These are phyloP conservation scores for Viola pubescens DNA, from an alignment of 441 rosid species.

Conservation along the genomic window DNA sequence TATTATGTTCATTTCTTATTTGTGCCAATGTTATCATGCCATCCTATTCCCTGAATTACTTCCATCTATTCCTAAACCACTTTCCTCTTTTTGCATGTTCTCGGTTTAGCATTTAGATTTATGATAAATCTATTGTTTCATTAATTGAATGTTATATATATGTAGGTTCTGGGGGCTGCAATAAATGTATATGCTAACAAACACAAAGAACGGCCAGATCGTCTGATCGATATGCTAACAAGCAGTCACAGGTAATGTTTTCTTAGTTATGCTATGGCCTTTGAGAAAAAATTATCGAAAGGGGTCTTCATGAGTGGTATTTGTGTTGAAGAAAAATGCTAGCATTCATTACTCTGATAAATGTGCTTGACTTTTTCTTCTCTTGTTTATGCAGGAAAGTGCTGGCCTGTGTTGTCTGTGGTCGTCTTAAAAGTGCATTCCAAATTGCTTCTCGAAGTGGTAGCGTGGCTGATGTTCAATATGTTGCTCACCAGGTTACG, in stretches of 20 bases:
- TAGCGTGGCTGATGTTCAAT: slow-evolving; percentile 96
- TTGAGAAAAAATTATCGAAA: too few relatives aligned
- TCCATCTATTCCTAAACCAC: not conserved
- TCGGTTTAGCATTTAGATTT: not conserved
- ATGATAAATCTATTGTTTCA: not conserved
- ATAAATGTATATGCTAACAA: slow-evolving; percentile 91
- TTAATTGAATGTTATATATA: not conserved
- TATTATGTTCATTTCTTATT: slow-evolving; percentile 19
- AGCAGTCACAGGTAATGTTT: slow-evolving; percentile 81
- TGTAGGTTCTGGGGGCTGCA: slow-evolving; percentile 93
- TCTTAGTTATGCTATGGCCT: not conserved
- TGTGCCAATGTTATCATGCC: not conserved
- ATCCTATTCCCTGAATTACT: not conserved
- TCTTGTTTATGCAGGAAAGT: slow-evolving; percentile 64
- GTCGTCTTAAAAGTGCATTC: slow-evolving; percentile 95
- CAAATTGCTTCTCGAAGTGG: slow-evolving; percentile 95
- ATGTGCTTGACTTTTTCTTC: not conserved
- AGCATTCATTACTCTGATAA: too few relatives aligned
- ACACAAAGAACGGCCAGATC: slow-evolving; percentile 98
- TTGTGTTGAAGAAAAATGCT: too few relatives aligned
- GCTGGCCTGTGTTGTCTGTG: slow-evolving; percentile 94
- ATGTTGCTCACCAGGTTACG: slow-evolving; percentile 90
- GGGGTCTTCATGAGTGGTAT: not conserved
- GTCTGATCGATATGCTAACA: slow-evolving; percentile 91
- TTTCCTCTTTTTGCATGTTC: not conserved